phyloP scores from a whole-genome alignment of 768 basidiomycete genomes.

The Hypholoma sublateritium region DNA sequence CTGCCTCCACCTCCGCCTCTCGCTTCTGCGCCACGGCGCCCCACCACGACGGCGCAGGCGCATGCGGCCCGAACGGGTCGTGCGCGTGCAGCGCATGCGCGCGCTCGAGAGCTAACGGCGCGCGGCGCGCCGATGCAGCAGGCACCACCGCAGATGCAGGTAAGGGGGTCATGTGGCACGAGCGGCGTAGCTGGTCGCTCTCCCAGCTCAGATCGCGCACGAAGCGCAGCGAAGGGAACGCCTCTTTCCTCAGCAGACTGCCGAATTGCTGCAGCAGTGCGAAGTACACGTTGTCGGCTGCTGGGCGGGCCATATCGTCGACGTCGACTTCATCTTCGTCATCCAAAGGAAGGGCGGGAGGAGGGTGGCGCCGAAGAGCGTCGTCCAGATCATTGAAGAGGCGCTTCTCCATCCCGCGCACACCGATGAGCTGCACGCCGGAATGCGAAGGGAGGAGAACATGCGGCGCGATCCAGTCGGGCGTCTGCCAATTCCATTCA shows the following conservation, averaged over 20 bases:
- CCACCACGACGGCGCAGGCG: too few relatives aligned
- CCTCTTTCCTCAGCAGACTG: slow-evolving; percentile 52
- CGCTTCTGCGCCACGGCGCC: too few relatives aligned
- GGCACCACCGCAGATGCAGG: neutral
- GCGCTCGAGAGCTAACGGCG: too few relatives aligned
- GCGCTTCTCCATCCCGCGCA: slow-evolving; percentile 69
- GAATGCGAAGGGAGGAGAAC: slow-evolving; percentile 66
- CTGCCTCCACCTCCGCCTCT: too few relatives aligned
- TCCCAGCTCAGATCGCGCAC: slow-evolving; percentile 65
- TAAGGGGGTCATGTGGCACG: slow-evolving; percentile 16
- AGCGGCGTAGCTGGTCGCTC: slow-evolving; percentile 54
- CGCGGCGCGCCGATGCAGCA: too few relatives aligned
- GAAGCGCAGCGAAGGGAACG: slow-evolving; percentile 61
- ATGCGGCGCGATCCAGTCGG: slow-evolving; percentile 82
- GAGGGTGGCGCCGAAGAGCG: slow-evolving; percentile 16
- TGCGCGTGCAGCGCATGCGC: too few relatives aligned
- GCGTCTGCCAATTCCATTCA: slow-evolving; percentile 78
- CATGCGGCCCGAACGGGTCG: too few relatives aligned
- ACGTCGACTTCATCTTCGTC: neutral
- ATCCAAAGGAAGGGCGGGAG: neutral
- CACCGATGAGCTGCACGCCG: slow-evolving; percentile 62
- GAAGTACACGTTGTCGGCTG: slow-evolving; percentile 53
- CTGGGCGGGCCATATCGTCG: neutral
- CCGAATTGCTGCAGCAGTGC: slow-evolving; percentile 65
- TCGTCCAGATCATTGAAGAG: slow-evolving; percentile 45